A percentile compares a stretch with the other conserved stretches of the same genome.
Evolutionary conservation across 176 grass and related monocot species (phyloP).

Genomic region (Juncus inflexus): DNA sequence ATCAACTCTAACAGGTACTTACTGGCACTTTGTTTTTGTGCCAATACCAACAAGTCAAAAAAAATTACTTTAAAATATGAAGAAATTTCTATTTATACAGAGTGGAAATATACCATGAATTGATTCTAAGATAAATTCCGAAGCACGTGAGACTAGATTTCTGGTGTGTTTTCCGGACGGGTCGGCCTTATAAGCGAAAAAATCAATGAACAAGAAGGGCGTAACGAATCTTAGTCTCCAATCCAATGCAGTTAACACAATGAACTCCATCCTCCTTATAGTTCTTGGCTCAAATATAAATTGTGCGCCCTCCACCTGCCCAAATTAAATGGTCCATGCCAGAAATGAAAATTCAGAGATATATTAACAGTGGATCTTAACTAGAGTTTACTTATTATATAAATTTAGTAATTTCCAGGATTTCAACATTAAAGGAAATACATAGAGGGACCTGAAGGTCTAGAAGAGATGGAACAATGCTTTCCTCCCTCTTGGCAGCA

Average conservation of each 20-base stretch:
- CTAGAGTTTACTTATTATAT: too few relatives aligned
- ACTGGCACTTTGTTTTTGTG: too few relatives aligned
- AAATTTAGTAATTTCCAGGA: too few relatives aligned
- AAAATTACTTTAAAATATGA: too few relatives aligned
- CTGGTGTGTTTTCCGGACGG: constrained; percentile 10
- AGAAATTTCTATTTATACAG: too few relatives aligned
- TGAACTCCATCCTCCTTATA: constrained; percentile 55
- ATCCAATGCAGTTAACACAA: constrained; percentile 46
- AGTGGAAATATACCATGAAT: constrained; percentile 26
- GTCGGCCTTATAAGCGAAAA: constrained; percentile 37
- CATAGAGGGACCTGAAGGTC: constrained; percentile 37
- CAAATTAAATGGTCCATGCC: background rate
- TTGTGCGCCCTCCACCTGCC: constrained; percentile 31
- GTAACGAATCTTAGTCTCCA: constrained; percentile 50
- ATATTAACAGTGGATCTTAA: too few relatives aligned
- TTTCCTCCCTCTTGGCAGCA: constrained; percentile 54
- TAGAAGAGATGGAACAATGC: constrained; percentile 30
- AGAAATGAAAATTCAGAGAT: too few relatives aligned
- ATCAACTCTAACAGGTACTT: too few relatives aligned
- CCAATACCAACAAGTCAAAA: too few relatives aligned
- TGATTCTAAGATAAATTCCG: constrained; percentile 34
- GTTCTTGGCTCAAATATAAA: constrained; percentile 52
- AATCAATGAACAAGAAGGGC: constrained; percentile 47
- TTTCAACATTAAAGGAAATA: too few relatives aligned
- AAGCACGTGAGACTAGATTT: constrained; percentile 29